Evolutionary conservation across 2,329 filamentous ascomycete genomes (phyloP), one percentile per base, ranked within the genome.

Genomic region (Pyricularia sp.): DNA sequence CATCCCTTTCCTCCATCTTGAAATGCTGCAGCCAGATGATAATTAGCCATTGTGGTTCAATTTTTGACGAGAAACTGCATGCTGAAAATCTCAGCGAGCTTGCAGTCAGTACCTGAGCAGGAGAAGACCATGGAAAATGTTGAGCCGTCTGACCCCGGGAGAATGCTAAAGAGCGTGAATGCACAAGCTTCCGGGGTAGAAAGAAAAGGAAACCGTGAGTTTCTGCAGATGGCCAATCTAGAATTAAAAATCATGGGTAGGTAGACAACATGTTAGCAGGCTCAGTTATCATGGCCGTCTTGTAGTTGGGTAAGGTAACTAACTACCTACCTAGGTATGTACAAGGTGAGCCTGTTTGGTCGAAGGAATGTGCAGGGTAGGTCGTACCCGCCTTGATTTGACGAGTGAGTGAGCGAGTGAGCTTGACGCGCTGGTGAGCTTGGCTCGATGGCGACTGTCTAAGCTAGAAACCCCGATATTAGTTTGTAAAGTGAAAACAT

Each of bases 1-100:
- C 68, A 55, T 63, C 59, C 23, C 14, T 63, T 14, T 63, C 59
- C 59, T 63, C 59, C 59, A 63, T 63, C 28, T 63, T 63, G 59
- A 20, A 25, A 63, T 28, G 11, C 59, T 63, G 12, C 25, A 30
- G 14, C 3, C 25, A 20, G 14, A 31, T 17, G 10, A 63, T 10
- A 3, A 12, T 63, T 30, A 63, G 59, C 11, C 9, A 17, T 61
- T 14, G 12, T 26, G 28, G 20, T 55, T 7, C 42, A n/a, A 7
- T 55, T n/a, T 30, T 63, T 14, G 25, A 20, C 17, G 25, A 12
- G 23, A 26, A 28, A 20, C 3, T 28, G 26, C 25, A 26, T 30
- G 25, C 2, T 30, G 26, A 3, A 63, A 9, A 63, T 7, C 10
- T 30, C 28, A 30, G 28, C 25, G 20, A 55, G 10, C n/a, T 5